phyloP scores from a whole-genome alignment of 768 basidiomycete species.

The Wakefieldia striispora region DNA sequence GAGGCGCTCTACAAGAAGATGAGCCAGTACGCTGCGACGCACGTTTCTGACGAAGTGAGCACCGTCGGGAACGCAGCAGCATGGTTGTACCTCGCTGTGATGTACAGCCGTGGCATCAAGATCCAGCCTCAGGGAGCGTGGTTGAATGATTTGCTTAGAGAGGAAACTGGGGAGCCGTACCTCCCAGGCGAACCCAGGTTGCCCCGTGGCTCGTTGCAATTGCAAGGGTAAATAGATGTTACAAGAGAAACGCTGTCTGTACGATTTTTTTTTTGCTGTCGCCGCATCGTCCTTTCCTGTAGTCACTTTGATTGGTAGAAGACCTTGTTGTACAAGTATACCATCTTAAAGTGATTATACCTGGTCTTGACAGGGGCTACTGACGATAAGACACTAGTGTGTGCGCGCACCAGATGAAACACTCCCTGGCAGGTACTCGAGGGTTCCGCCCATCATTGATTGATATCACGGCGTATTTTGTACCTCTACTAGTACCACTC shows the following conservation, averaged over 20 bases:
- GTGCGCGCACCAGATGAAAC: too few relatives aligned
- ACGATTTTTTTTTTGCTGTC: constrained; percentile 7
- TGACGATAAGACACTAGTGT: too few relatives aligned
- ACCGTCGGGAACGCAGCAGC: constrained; percentile 77
- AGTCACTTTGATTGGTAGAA: constrained; percentile 8
- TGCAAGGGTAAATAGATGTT: constrained; percentile 34
- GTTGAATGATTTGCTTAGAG: constrained; percentile 78
- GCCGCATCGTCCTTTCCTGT: not conserved
- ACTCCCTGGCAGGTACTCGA: too few relatives aligned
- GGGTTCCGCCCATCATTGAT: too few relatives aligned
- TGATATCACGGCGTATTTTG: too few relatives aligned
- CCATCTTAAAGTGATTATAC: constrained; percentile 7
- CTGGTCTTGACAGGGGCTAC: not conserved
- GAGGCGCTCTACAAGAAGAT: constrained; percentile 60
- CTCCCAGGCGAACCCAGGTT: constrained; percentile 64
- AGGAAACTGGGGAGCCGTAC: constrained; percentile 74
- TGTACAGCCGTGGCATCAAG: constrained; percentile 75
- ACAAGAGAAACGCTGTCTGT: constrained; percentile 4
- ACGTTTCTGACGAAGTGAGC: constrained; percentile 81
- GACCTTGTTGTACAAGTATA: constrained; percentile 3
- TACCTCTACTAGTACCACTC: too few relatives aligned
- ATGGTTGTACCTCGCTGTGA: constrained; percentile 72
- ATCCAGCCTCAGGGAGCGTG: constrained; percentile 79
- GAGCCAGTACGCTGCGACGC: constrained; percentile 66
- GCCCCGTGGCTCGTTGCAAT: constrained; percentile 58